Percentiles rank a stretch among this genome's conserved stretches.
Conservation (phyloP, 2,329 filamentous ascomycete species). For the Periconia sp. region DNA sequence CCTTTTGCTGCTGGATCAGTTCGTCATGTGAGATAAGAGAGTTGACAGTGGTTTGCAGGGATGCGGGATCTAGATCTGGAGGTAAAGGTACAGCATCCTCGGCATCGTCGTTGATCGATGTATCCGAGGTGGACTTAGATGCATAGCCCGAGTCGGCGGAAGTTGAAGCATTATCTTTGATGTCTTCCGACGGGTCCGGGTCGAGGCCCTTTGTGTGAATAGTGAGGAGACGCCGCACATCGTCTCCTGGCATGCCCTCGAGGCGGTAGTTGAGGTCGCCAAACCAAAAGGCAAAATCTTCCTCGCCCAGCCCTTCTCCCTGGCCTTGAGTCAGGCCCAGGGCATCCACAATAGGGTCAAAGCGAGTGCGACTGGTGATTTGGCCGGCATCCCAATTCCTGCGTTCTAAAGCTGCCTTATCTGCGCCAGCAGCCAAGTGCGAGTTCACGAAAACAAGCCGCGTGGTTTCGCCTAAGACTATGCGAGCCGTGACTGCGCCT, state of each 20-base stretch:
- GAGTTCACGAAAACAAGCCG: conserved; percentile 88
- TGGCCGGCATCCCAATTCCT: conserved; percentile 90
- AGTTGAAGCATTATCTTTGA: conserved; percentile 16
- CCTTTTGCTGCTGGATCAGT: conserved; percentile 73
- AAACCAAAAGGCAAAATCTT: conserved; percentile 95
- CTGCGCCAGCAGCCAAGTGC: conserved; percentile 86
- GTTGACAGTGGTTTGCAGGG: conserved; percentile 84
- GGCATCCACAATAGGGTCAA: conserved; percentile 72
- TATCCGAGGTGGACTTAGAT: conserved; percentile 21
- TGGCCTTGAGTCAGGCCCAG: conserved; percentile 64
- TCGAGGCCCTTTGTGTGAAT: conserved; percentile 80
- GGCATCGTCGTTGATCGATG: conserved; percentile 8
- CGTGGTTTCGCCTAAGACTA: conserved; percentile 89
- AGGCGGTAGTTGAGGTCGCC: conserved; percentile 95
- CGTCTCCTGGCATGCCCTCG: conserved; percentile 84
- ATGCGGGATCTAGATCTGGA: conserved; percentile 74
- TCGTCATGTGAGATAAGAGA: conserved; percentile 92
- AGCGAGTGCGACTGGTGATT: conserved; percentile 76
- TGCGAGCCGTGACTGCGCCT: conserved; percentile 79
- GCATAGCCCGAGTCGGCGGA: conserved; percentile 26
- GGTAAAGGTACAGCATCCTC: conserved; percentile 44
- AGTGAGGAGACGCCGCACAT: conserved; percentile 83
- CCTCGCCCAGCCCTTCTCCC: conserved; percentile 79
- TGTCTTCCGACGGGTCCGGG: conserved; percentile 9
- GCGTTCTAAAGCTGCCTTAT: conserved; percentile 77